Percentiles rank a stretch among this genome's conserved stretches.
Evolutionary conservation across 2,329 filamentous ascomycete genomes (phyloP).

Genomic region (Aspergillus pseudoglaucus): DNA sequence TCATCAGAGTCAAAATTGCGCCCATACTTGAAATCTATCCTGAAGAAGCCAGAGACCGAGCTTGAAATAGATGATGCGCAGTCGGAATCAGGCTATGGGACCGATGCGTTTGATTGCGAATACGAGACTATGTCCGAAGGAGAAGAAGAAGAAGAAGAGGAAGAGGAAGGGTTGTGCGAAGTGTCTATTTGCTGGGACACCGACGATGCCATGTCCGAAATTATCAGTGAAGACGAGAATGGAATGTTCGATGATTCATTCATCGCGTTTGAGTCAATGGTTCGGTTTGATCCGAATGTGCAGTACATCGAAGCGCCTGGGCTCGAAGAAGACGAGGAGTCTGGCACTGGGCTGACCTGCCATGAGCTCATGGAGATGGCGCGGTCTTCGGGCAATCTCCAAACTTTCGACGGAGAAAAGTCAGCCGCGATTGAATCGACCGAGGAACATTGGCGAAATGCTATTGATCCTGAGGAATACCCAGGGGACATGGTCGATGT

Average conservation of each 20-base stretch:
- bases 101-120: slow-evolving; percentile 26
- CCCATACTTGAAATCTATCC: slow-evolving; percentile 26
- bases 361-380: slow-evolving; percentile 37
- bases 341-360: slow-evolving; percentile 27
- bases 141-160: slow-evolving; percentile 14
- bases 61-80: slow-evolving; percentile 15
- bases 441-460: slow-evolving; percentile 8
- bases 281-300: slow-evolving; percentile 29
- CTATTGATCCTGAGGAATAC: slow-evolving; percentile 27
- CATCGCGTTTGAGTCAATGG: slow-evolving; percentile 29
- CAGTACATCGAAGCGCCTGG: slow-evolving; percentile 28
- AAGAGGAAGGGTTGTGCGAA: slow-evolving; percentile 24
- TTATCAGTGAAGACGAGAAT: slow-evolving; percentile 22
- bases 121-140: slow-evolving; percentile 18
- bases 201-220: slow-evolving; percentile 21
- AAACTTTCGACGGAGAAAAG: slow-evolving; percentile 13
- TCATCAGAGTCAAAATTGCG: slow-evolving; percentile 15
- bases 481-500: slow-evolving; percentile 32
- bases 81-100: slow-evolving; percentile 34
- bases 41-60: slow-evolving; percentile 26
- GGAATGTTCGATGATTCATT: slow-evolving; percentile 31
- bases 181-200: slow-evolving; percentile 26
- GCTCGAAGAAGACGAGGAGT: slow-evolving; percentile 18
- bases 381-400: slow-evolving; percentile 17
- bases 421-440: slow-evolving; percentile 10